A percentile compares a stretch with the other conserved stretches of the same genome.
Conservation (phyloP, 1,139 yeast species). For the Hyphopichia burtonii region DNA sequence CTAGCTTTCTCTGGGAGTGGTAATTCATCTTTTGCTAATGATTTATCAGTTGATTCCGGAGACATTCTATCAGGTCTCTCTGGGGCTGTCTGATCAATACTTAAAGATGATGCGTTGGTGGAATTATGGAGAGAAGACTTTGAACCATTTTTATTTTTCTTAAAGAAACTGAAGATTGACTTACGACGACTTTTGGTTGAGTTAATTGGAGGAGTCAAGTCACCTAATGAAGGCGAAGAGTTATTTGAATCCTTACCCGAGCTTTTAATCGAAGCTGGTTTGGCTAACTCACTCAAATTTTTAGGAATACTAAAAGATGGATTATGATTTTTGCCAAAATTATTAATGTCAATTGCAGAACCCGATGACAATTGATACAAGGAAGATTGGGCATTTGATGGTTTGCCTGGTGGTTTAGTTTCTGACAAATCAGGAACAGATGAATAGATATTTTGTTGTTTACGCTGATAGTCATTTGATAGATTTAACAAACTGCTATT, state of each 20-base stretch:
- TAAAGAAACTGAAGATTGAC: slow-evolving; percentile 26
- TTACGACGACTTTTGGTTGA: slow-evolving; percentile 13
- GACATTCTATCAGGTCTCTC: no score
- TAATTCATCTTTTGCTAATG: no score
- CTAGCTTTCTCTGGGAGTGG: neutral
- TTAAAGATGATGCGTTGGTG: neutral
- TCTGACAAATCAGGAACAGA: slow-evolving; percentile 29
- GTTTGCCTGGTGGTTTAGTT: slow-evolving; percentile 6
- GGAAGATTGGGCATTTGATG: neutral
- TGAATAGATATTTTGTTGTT: slow-evolving; percentile 11
- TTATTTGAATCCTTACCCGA: neutral
- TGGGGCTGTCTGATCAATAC: neutral
- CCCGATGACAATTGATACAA: slow-evolving; percentile 34
- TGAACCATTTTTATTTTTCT: slow-evolving; percentile 13
- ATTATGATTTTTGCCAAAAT: slow-evolving; percentile 41
- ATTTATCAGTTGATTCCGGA: neutral
- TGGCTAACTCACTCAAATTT: slow-evolving; percentile 14
- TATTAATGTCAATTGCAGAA: slow-evolving; percentile 40
- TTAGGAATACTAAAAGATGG: slow-evolving; percentile 32
- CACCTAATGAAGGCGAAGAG: neutral
- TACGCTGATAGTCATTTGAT: slow-evolving; percentile 5
- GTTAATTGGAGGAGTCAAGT: slow-evolving; percentile 5
- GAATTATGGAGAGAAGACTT: slow-evolving; percentile 1
- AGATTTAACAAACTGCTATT: slow-evolving; percentile 3
- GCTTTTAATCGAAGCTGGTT: slow-evolving; percentile 6